Base-by-base conservation (phyloP, 305 asterid genomes). In the Salvia sclarea region DNA sequence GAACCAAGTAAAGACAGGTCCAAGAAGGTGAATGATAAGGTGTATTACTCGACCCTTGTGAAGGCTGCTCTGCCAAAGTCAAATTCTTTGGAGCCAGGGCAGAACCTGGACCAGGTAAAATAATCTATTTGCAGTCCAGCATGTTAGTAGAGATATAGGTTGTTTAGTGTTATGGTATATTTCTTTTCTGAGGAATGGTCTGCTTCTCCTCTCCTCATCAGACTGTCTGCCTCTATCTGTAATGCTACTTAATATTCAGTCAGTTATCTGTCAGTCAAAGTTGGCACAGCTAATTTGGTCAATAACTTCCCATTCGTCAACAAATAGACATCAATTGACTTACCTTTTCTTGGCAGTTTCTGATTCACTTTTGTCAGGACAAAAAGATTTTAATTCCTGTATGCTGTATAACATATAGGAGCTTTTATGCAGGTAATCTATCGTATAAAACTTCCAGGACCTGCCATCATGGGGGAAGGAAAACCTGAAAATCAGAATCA, bases 401-500 rank as follows among this genome's bases (percentile, higher is more conserved):
- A 25, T 53, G 35, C 41, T 52, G 63, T 58, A 66, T 64, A 35
- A 64, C 47, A 53, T 14, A 45, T 20, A 10, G 43, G 43, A 38
- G 3, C 2, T 38, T 4, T n/a, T 69, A 25, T 70, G 79, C 78
- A 94, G 99, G 79, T 84, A 69, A 83, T 94, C 80, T 94, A 94
- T 77, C 91, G 92, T 13, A 94, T 94, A 81, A 94, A 94, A 82
- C 96, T 94, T 69, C 99, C 99, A 2, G 99, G 99, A 59, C 86
- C 84, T 73, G 95, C 99, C 71, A 94, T 91, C 71, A 79, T 89
- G 81, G 99, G 99, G 64, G 99, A 94, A 78, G 99, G 99, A 52
- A 94, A 94, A 75, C 99, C 99, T 66, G 99, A 94, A 81, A 94
- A 91, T 73, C 99, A 94, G 84, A 94, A 94, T 79, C 99, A 94